These are phyloP conservation scores for Suhomyces wounanorum DNA, from an alignment of 1,139 yeast species.

Conservation along the genomic window DNA sequence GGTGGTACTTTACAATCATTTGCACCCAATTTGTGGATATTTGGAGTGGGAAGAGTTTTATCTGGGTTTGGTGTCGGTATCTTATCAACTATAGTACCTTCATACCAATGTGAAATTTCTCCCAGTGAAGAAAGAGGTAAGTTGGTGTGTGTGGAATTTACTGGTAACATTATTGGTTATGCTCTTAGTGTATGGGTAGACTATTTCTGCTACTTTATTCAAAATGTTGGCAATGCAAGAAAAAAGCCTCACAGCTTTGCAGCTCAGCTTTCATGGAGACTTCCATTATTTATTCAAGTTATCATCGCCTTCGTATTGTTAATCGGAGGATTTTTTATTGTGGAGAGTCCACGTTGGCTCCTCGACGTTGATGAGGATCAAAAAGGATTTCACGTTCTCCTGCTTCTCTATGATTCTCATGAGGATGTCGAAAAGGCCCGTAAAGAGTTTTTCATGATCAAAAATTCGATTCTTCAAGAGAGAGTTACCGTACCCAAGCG, in stretches of 20 bases:
- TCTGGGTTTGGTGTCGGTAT: constrained; percentile 58
- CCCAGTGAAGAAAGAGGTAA: constrained; percentile 58
- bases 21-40: constrained; percentile 43
- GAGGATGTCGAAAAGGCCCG: constrained; percentile 57
- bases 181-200: constrained; percentile 58
- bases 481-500: constrained; percentile 41
- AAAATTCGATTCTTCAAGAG: constrained; percentile 68
- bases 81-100: constrained; percentile 53
- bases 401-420: constrained; percentile 70
- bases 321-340: constrained; percentile 54
- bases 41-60: constrained; percentile 52
- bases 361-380: constrained; percentile 52
- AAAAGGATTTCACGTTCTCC: constrained; percentile 68
- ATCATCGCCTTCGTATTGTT: constrained; percentile 46
- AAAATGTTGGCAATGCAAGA: constrained; percentile 44
- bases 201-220: constrained; percentile 51
- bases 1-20: constrained; percentile 55
- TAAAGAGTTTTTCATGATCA: constrained; percentile 67
- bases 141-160: constrained; percentile 56
- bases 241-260: constrained; percentile 38
- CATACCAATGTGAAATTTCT: constrained; percentile 58
- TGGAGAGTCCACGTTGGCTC: constrained; percentile 58
- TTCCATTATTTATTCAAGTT: constrained; percentile 54
- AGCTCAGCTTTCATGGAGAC: constrained; percentile 54
- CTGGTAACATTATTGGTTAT: constrained; percentile 56